A percentile compares a stretch with the other conserved stretches of the same genome.
Conservation (phyloP, 2,329 filamentous ascomycete genomes). For the Didymella sp. region DNA sequence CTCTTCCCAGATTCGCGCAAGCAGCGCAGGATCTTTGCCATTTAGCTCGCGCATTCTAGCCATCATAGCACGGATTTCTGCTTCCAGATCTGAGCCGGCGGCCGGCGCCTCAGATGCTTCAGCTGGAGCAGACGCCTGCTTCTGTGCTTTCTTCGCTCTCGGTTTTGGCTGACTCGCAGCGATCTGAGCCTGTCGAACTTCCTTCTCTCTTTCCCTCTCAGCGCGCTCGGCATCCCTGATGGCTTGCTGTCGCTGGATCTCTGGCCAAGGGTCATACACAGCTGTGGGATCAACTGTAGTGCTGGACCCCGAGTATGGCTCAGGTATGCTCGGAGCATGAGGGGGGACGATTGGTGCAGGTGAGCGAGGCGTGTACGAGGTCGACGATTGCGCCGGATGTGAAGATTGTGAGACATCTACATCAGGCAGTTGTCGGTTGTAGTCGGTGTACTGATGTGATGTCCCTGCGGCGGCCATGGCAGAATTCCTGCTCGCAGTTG, state of each 20-base stretch:
- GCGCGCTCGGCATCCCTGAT: conserved; percentile 44
- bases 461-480: conserved; percentile 21
- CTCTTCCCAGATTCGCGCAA: conserved; percentile 64
- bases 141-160: conserved; percentile 31
- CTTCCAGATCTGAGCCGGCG: conserved; percentile 50
- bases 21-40: conserved; percentile 60
- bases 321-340: conserved; percentile 26
- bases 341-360: conserved; percentile 27
- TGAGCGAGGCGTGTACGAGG: conserved; percentile 26
- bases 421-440: conserved; percentile 33
- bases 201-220: conserved; percentile 43
- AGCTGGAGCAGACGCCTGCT: conserved; percentile 21
- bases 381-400: conserved; percentile 22
- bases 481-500: conserved; percentile 20
- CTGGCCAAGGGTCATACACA: conserved; percentile 62
- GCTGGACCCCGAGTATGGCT: conserved; percentile 31
- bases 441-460: conserved; percentile 32
- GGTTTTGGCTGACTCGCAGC: conserved; percentile 28
- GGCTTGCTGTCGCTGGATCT: conserved; percentile 55
- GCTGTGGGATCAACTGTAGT: conserved; percentile 61
- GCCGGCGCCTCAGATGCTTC: conserved; percentile 10
- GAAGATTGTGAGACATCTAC: conserved; percentile 27
- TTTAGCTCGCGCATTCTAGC: conserved; percentile 66
- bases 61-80: conserved; percentile 62
- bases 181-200: conserved; percentile 16